Conservation (phyloP, 73 alveolate species). For the Paramecium biaurelia region DNA sequence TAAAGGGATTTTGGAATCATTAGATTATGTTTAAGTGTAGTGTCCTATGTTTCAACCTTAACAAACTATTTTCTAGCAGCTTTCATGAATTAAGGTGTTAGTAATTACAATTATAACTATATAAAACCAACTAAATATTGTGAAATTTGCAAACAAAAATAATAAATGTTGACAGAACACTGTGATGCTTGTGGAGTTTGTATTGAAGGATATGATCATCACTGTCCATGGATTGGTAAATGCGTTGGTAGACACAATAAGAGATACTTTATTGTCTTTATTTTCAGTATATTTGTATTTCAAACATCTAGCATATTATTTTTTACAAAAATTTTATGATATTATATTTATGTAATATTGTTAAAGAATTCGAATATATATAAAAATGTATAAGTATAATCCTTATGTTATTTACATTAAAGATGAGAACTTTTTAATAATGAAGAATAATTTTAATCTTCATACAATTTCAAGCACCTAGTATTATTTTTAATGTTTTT, state of each 20-base stretch:
- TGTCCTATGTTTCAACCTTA: neutral
- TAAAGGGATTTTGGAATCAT: neutral
- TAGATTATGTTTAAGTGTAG: neutral
- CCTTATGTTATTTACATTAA: no score
- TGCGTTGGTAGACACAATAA: conserved; percentile 72
- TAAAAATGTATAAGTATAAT: no score
- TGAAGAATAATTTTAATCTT: no score
- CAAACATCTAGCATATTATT: neutral
- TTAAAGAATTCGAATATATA: no score
- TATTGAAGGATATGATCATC: conserved; percentile 72
- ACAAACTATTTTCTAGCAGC: neutral
- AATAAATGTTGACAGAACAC: conserved; percentile 12
- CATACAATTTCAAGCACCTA: no score
- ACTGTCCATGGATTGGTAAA: conserved; percentile 85
- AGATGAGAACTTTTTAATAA: no score
- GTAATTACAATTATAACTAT: neutral
- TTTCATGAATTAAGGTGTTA: neutral
- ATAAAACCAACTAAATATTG: neutral
- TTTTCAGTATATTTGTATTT: neutral
- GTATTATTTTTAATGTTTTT: no score
- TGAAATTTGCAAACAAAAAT: neutral
- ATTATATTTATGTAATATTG: neutral
- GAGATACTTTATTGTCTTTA: conserved; percentile 30
- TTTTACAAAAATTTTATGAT: neutral
- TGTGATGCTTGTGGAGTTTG: conserved; percentile 78